These are phyloP conservation scores for Stylonectria norvegica DNA, from an alignment of 2,329 filamentous ascomycete species.

Conservation along the genomic window DNA sequence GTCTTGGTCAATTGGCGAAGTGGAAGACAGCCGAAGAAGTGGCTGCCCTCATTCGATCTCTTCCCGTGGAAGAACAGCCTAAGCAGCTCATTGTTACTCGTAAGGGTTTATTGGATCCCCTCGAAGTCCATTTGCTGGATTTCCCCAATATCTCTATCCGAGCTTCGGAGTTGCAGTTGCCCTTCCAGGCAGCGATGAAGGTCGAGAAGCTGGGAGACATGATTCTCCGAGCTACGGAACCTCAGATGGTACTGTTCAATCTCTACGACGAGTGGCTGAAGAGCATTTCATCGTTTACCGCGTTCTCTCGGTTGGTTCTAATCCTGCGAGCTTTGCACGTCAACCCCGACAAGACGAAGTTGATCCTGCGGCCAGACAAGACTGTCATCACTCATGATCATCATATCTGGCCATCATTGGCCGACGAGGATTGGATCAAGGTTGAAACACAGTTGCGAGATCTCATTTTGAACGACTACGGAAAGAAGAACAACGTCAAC, in stretches of 20 bases:
- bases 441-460: constrained; percentile 96
- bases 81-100: constrained; percentile 98
- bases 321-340: constrained; percentile 94
- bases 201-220: constrained; percentile 98
- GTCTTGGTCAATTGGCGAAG: constrained; percentile 95
- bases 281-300: constrained; percentile 96
- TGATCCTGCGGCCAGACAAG: constrained; percentile 92
- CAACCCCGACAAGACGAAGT: constrained; percentile 97
- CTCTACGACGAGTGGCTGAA: constrained; percentile 98
- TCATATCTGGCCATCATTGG: constrained; percentile 94
- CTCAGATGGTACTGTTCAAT: constrained; percentile 99
- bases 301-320: constrained; percentile 90
- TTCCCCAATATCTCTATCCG: constrained; percentile 99
- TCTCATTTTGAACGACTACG: constrained; percentile 95
- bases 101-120: constrained; percentile 92
- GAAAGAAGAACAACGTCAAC: constrained; percentile 99
- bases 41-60: constrained; percentile 87
- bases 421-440: constrained; percentile 98
- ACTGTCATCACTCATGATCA: constrained; percentile 97
- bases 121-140: constrained; percentile 94
- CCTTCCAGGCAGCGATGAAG: constrained; percentile 99
- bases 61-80: constrained; percentile 96
- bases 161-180: constrained; percentile 91
- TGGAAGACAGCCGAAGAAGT: constrained; percentile 99
- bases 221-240: constrained; percentile 95